Evolutionary conservation across 106 monocot genomes (phyloP), one percentile per base, ranked within the genome.

Genomic region (Chionographis japonica): DNA sequence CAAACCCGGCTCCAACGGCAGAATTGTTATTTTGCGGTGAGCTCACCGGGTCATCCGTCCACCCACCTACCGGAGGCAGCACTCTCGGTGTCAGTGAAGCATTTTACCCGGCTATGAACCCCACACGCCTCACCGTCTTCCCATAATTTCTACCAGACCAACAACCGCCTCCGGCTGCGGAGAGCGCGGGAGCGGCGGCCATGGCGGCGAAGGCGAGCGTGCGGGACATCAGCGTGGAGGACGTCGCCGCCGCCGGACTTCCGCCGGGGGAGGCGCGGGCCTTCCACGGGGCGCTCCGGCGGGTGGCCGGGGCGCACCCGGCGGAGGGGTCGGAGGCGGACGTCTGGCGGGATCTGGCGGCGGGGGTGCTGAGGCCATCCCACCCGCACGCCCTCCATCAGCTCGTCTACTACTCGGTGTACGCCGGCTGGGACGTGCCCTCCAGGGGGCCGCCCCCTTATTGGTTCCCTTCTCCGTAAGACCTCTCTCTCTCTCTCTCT

Each of bases 381-480:
- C 81, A 91, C 61, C 86, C 95, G 12, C 86, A 89, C 72, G 43
- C 81, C 18, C 83, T 95, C 35, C 91, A 95, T 66, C 88, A 82
- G 88, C 83, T 95, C 56, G 81, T 95, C 40, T 95, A 86, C 75
- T 89, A 88, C 81, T 82, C 95, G 13, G 80, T 82, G 6, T 95
- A 91, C 66, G 72, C 75, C 12, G 37, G 46, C 8, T 95, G 95
- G 91, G 86, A 91, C 50, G 40, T 41, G 4, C 66, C 80, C 16
- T 36, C 60, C 56, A 65, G 84, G 3, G 95, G 95, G 12, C 91
- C 95, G 8, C 84, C 95, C 9, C 91, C 86, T 11, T 91, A 86
- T 64, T 91, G 95, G 95, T 95, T 95, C 66, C 94, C 94, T n/a
- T 74, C 82, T 51, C 50, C 11, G 94, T 95, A 68, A 79, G 71